Percentiles rank a stretch among this genome's conserved stretches.
phyloP scores from a whole-genome alignment of 169 alveolate species.

The Plasmodium reichenowi region DNA sequence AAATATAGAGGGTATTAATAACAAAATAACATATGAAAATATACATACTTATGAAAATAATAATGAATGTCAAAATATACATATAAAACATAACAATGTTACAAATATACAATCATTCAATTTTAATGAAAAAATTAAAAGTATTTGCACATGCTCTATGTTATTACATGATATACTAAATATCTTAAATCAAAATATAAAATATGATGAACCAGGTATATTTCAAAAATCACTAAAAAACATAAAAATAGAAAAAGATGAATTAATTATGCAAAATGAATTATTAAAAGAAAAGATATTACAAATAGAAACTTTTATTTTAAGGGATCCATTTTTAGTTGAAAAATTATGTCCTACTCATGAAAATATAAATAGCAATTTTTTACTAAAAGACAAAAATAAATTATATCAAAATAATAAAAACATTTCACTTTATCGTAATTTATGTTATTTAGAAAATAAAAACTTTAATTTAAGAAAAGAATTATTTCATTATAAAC shows the following conservation, averaged over 20 bases:
- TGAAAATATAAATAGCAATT: constrained; percentile 4
- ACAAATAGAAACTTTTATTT: constrained; percentile 75
- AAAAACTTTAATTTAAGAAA: constrained; percentile 25
- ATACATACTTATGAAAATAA: background rate
- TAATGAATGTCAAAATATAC: background rate
- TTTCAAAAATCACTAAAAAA: constrained; percentile 27
- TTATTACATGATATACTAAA: constrained; percentile 38
- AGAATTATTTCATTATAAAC: constrained; percentile 45
- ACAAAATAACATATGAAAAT: background rate
- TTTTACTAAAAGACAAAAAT: constrained; percentile 12
- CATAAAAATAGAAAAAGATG: constrained; percentile 52
- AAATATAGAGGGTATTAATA: background rate
- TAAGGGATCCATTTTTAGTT: constrained; percentile 76
- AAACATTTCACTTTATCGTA: constrained; percentile 5
- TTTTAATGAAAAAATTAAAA: constrained; percentile 32
- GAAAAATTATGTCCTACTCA: constrained; percentile 36
- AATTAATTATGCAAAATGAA: constrained; percentile 23
- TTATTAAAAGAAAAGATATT: constrained; percentile 64
- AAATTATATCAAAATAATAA: constrained; percentile 31
- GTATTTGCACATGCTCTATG: constrained; percentile 28
- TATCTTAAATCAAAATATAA: constrained; percentile 25
- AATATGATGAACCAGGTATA: constrained; percentile 55
- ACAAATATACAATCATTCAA: background rate
- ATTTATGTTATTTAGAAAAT: constrained; percentile 36
- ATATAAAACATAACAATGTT: background rate